Percentiles rank a stretch among this genome's conserved stretches.
Conservation (phyloP, 2,329 filamentous ascomycete species). For the Nigrograna mackinnonii region DNA sequence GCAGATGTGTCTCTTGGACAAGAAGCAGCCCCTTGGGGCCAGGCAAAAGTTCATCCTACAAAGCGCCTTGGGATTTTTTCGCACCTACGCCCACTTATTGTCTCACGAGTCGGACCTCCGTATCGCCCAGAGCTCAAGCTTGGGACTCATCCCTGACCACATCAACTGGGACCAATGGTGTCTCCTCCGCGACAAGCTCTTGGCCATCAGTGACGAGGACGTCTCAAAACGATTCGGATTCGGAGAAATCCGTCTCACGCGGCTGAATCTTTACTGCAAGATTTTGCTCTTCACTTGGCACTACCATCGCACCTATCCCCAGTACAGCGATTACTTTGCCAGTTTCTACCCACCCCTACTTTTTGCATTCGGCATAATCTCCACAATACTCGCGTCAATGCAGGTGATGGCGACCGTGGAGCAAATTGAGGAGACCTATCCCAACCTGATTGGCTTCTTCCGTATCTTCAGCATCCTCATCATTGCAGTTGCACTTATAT, state of each 20-base stretch:
- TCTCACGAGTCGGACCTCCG: constrained; percentile 42
- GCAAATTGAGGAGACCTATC: no score
- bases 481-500: no score
- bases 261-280: constrained; percentile 49
- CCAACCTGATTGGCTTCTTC: no score
- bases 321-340: constrained; percentile 36
- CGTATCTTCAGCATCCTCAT: no score
- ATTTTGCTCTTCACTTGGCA: constrained; percentile 27
- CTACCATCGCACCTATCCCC: constrained; percentile 23
- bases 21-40: constrained; percentile 6
- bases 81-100: constrained; percentile 47
- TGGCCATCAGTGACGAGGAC: constrained; percentile 24
- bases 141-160: constrained; percentile 22
- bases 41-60: constrained; percentile 10
- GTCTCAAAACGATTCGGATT: constrained; percentile 46
- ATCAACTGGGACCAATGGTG: constrained; percentile 23
- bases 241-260: constrained; percentile 48
- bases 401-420: no score
- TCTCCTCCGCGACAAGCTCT: constrained; percentile 10
- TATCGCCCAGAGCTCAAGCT: constrained; percentile 25
- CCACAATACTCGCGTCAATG: constrained; percentile 21
- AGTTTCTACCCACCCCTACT: constrained; percentile 17
- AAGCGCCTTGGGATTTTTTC: constrained; percentile 38
- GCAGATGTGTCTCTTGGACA: no score
- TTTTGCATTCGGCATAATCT: constrained; percentile 22